phyloP scores from a whole-genome alignment of 1,284 basidiomycete species.

The Leccinum cinnamomeum region DNA sequence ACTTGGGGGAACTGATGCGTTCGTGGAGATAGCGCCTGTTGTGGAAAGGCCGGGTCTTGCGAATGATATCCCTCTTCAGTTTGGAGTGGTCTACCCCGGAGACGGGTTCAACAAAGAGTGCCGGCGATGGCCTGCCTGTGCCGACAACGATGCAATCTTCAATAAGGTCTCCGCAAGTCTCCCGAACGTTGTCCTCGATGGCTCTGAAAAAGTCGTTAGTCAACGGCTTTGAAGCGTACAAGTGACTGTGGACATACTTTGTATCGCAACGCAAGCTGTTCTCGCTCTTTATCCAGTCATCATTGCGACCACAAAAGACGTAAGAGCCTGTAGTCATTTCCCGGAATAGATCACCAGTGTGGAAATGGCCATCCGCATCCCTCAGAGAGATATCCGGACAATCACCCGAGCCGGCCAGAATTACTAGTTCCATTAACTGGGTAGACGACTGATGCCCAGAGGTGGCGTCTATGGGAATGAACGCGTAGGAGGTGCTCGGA shows the following conservation, averaged over 20 bases:
- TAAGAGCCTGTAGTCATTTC: constrained; percentile 55
- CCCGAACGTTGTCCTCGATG: constrained; percentile 67
- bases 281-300: constrained; percentile 79
- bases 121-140: constrained; percentile 62
- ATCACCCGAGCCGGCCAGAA: constrained; percentile 60
- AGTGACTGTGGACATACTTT: constrained; percentile 41
- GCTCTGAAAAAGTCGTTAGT: constrained; percentile 39
- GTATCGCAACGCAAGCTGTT: constrained; percentile 73
- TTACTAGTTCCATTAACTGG: constrained; percentile 61
- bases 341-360: constrained; percentile 73
- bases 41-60: constrained; percentile 65
- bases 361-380: constrained; percentile 61
- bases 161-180: constrained; percentile 54
- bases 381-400: constrained; percentile 64
- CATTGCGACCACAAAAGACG: constrained; percentile 64
- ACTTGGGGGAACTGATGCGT: constrained; percentile 52
- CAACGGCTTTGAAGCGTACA: neutral
- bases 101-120: constrained; percentile 64
- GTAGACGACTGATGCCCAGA: constrained; percentile 50
- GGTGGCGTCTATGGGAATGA: constrained; percentile 49
- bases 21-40: constrained; percentile 66
- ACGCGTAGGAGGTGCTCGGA: constrained; percentile 57
- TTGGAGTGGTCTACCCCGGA: constrained; percentile 47
- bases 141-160: constrained; percentile 66
- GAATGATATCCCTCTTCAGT: constrained; percentile 62